Conservation (phyloP, 1,139 yeast species). For the Lodderomyces jiufengensis region DNA sequence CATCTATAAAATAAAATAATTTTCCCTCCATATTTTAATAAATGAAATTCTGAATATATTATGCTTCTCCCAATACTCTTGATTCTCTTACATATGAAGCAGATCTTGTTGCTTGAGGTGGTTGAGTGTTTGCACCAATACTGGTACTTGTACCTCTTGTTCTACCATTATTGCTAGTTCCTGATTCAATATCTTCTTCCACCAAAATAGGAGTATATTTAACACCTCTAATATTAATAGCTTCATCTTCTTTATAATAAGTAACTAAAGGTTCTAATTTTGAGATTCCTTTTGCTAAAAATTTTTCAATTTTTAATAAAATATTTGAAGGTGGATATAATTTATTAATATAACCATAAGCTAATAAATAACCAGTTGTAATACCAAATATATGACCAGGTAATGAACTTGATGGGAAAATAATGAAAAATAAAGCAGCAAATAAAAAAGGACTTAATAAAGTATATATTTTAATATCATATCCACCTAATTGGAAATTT, state of each 20-base stretch:
- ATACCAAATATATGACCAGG: slow-evolving; percentile 62
- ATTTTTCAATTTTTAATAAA: slow-evolving; percentile 63
- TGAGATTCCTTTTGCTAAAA: slow-evolving; percentile 46
- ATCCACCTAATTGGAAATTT: slow-evolving; percentile 13
- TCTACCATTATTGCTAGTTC: not conserved
- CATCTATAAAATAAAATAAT: no score
- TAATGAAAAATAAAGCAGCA: slow-evolving; percentile 45
- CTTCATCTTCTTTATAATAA: slow-evolving; percentile 56
- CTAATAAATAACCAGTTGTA: slow-evolving; percentile 45
- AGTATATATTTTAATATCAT: slow-evolving; percentile 51
- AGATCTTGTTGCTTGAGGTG: slow-evolving; percentile 2
- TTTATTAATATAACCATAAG: slow-evolving; percentile 51
- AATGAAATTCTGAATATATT: not conserved
- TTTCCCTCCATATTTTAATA: no score
- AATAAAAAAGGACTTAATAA: slow-evolving; percentile 55
- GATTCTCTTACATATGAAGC: slow-evolving; percentile 8
- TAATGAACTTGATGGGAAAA: slow-evolving; percentile 58
- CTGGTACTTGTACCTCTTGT: not conserved
- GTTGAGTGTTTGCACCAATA: not conserved
- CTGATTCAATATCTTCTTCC: slow-evolving; percentile 23
- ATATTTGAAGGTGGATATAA: slow-evolving; percentile 66
- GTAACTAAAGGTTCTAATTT: slow-evolving; percentile 52
- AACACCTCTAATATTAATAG: slow-evolving; percentile 40
- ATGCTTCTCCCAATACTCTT: slow-evolving; percentile 13
- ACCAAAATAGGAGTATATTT: slow-evolving; percentile 33